phyloP scores from a whole-genome alignment of 2,329 filamentous ascomycete species.

The Lecanosticta acicola region DNA sequence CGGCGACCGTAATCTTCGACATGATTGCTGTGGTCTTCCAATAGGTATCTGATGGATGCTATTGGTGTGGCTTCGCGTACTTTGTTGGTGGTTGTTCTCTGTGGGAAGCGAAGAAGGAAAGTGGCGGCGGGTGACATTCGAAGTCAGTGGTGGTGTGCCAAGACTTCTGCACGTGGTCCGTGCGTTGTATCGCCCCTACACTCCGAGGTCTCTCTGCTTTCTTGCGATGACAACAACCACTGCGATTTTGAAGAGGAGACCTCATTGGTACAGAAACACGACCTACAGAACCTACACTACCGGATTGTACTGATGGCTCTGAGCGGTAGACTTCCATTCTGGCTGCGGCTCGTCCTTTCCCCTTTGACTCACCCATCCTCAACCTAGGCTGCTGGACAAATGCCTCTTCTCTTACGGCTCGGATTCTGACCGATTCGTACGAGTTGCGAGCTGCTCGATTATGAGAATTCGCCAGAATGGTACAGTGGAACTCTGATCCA shows the following conservation, averaged over 20 bases:
- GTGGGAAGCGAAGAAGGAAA: constrained; percentile 9
- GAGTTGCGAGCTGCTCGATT: constrained; percentile 24
- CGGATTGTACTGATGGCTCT: too few species aligned
- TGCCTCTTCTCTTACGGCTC: constrained; percentile 17
- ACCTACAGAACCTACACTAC: too few species aligned
- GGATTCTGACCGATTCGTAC: constrained; percentile 29
- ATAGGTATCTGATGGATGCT: constrained; percentile 30
- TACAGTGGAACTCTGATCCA: constrained; percentile 9
- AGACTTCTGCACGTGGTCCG: too few species aligned
- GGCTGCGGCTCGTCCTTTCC: constrained; percentile 15
- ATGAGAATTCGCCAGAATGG: constrained; percentile 23
- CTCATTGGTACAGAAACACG: too few species aligned
- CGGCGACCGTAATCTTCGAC: constrained; percentile 83
- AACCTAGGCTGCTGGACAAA: constrained; percentile 21
- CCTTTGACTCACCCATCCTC: constrained; percentile 7
- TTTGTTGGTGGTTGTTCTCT: constrained; percentile 16
- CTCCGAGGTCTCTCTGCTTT: too few species aligned
- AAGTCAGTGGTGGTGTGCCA: too few species aligned
- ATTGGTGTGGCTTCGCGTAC: constrained; percentile 36
- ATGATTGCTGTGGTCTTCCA: constrained; percentile 53
- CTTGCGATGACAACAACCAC: too few species aligned
- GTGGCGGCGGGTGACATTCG: too few species aligned
- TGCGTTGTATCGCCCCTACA: too few species aligned
- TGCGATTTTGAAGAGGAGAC: too few species aligned
- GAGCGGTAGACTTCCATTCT: constrained; percentile 16